Evolutionary conservation across 1,139 yeast species (phyloP).

Genomic region (Blastobotrys niveus): DNA sequence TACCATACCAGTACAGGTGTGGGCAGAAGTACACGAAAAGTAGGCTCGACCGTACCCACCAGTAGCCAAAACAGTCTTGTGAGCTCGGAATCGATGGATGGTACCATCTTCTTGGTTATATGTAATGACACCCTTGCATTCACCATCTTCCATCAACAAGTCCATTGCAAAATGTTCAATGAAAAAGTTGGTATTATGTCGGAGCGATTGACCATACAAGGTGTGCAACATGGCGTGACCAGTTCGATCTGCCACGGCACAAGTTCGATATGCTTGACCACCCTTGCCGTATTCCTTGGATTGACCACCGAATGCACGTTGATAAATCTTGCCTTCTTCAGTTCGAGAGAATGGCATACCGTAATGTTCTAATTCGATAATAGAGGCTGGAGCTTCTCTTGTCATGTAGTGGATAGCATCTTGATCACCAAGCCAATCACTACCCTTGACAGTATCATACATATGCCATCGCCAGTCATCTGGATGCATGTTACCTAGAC

Average conservation of each 20-base stretch:
- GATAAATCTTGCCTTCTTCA: conserved; percentile 94
- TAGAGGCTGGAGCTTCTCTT: conserved; percentile 93
- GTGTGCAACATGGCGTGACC: conserved; percentile 97
- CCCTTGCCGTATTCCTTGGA: conserved; percentile 93
- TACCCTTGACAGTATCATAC: conserved; percentile 99
- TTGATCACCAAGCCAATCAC: conserved; percentile 99
- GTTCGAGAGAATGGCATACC: conserved; percentile 99
- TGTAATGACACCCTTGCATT: conserved; percentile 94
- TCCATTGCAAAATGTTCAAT: conserved; percentile 97
- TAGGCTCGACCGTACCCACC: conserved; percentile 99
- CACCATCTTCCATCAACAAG: conserved; percentile 91
- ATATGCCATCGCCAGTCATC: conserved; percentile 99
- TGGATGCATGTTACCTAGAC: conserved; percentile 90
- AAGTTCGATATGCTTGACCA: conserved; percentile 98
- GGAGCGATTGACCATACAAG: conserved; percentile 90
- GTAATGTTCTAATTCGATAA: conserved; percentile 93
- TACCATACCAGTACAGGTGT: conserved; percentile 99
- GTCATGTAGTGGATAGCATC: conserved; percentile 99
- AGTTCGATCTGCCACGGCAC: conserved; percentile 99
- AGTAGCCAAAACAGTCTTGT: conserved; percentile 93
- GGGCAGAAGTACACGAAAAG: conserved; percentile 98
- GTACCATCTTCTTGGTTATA: conserved; percentile 99
- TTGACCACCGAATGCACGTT: conserved; percentile 99
- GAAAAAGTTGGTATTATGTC: conserved; percentile 96
- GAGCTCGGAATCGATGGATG: conserved; percentile 94